phyloP scores from a whole-genome alignment of 805 yeast genomes.

The Starmerella khaoyaiensis region DNA sequence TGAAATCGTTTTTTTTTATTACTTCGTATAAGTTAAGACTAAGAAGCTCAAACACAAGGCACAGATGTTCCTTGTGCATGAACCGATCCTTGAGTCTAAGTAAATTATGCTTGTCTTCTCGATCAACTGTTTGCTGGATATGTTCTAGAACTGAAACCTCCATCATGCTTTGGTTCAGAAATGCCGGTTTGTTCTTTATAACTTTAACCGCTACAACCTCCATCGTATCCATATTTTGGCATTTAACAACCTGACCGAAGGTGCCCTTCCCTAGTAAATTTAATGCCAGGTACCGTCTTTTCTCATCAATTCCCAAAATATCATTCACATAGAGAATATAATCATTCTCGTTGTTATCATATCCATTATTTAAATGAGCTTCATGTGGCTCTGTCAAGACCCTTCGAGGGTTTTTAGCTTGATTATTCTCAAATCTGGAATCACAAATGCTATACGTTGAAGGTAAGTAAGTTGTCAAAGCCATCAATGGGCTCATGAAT shows the following conservation, averaged over 20 bases:
- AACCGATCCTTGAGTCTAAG: conserved; percentile 74
- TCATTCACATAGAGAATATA: conserved; percentile 91
- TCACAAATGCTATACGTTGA: conserved; percentile 77
- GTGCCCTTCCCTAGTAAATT: conserved; percentile 94
- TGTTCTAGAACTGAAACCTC: conserved; percentile 80
- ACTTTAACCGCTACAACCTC: conserved; percentile 90
- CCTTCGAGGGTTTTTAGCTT: conserved; percentile 77
- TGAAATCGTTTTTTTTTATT: conserved; percentile 83
- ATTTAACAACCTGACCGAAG: conserved; percentile 95
- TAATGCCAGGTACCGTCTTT: conserved; percentile 72
- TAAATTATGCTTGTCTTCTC: conserved; percentile 60
- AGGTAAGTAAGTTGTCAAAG: conserved; percentile 62
- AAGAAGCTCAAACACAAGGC: conserved; percentile 81
- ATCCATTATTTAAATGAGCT: conserved; percentile 67
- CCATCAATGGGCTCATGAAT: conserved; percentile 49
- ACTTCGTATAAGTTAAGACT: conserved; percentile 83
- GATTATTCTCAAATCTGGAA: conserved; percentile 68
- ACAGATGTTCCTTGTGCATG: conserved; percentile 81
- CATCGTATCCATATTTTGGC: conserved; percentile 66
- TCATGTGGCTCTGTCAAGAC: conserved; percentile 88
- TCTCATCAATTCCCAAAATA: conserved; percentile 73
- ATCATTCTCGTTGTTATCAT: conserved; percentile 78
- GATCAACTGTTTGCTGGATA: conserved; percentile 57
- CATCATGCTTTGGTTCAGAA: conserved; percentile 76
- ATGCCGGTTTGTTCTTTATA: conserved; percentile 82